Base-by-base conservation (phyloP, 2,329 filamentous ascomycete species). In the Aspergillus thermomutatus region DNA sequence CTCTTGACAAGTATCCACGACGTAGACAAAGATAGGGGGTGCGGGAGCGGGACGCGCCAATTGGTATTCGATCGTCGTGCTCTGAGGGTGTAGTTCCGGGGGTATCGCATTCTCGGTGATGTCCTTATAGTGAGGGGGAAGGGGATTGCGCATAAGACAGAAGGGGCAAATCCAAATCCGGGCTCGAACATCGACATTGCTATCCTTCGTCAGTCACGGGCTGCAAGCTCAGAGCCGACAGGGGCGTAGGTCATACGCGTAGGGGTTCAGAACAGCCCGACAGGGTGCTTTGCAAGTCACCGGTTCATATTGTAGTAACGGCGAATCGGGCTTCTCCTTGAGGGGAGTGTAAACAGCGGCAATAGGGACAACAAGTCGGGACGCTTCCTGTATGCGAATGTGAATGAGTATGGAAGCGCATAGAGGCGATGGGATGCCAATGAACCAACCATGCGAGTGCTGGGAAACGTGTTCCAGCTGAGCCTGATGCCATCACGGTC, bases 381-480 rank as follows among this genome's bases (percentile, higher is more conserved):
- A 96, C 55, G 92, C 92, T 87, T 97, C 92, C 90, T 95, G 68
- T 63, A 57, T 64, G 62, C 59, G 66, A 60, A 66, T 61, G 77
- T 60, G 72, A 65, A 64, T 55, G 58, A 59, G 58, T 23, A 46
- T 4, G 23, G 10, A 14, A 50, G 61, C 53, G 53, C 48, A 57
- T 57, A 47, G 45, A 52, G 37, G 53, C 34, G 48, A 31, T 25
- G 51, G 34, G 45, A 46, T 37, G 55, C 54, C 60, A 50, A 51
- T 40, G 27, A 55, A 78, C 83, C 67, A 68, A 91, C 92, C 92
- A 99, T 97, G 74, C 94, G 91, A 71, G 93, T 93, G 80, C 92
- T 97, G 50, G 94, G 94, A 71, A 99, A 96, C 60, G 95, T 95
- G 75, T 99, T 99, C 94, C 94, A 99, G 78, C 93, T 97, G 64